Conservation (phyloP, 169 alveolate species). For the Plasmodium chabaudi region DNA sequence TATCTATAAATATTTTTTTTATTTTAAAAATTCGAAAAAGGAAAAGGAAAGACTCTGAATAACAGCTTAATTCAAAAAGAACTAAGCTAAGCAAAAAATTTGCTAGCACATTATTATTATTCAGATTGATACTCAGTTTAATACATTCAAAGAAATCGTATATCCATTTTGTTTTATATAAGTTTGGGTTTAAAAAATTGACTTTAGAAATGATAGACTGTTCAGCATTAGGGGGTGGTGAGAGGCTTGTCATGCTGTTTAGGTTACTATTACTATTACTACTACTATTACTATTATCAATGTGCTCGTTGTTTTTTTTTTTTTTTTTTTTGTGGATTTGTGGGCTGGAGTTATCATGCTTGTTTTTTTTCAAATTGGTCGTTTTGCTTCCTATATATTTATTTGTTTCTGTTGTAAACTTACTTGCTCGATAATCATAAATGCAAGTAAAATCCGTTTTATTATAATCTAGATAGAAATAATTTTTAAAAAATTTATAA, state of each 20-base stretch:
- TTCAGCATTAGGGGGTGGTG: conserved; percentile 4
- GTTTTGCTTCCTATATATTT: neutral
- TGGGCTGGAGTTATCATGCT: neutral
- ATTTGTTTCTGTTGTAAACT: conserved; percentile 14
- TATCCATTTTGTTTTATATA: conserved; percentile 68
- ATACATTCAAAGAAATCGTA: conserved; percentile 63
- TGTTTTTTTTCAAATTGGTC: neutral
- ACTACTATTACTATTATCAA: neutral
- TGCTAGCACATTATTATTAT: conserved; percentile 51
- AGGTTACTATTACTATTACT: neutral
- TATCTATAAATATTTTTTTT: conserved; percentile 64
- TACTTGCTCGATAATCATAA: conserved; percentile 9
- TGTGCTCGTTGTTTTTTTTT: neutral
- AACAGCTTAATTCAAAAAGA: conserved; percentile 65
- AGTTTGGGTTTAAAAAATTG: conserved; percentile 49
- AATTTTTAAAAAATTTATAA: conserved; percentile 40
- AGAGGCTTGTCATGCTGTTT: neutral
- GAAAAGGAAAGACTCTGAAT: conserved; percentile 66
- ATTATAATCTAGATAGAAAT: conserved; percentile 20
- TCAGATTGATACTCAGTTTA: conserved; percentile 59
- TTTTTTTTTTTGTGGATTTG: neutral
- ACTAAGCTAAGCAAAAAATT: conserved; percentile 71
- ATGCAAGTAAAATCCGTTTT: conserved; percentile 3
- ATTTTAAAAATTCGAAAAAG: conserved; percentile 57
- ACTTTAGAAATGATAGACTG: conserved; percentile 37